phyloP scores from a whole-genome alignment of 2,329 filamentous ascomycete species.

The Beauveria sp. region DNA sequence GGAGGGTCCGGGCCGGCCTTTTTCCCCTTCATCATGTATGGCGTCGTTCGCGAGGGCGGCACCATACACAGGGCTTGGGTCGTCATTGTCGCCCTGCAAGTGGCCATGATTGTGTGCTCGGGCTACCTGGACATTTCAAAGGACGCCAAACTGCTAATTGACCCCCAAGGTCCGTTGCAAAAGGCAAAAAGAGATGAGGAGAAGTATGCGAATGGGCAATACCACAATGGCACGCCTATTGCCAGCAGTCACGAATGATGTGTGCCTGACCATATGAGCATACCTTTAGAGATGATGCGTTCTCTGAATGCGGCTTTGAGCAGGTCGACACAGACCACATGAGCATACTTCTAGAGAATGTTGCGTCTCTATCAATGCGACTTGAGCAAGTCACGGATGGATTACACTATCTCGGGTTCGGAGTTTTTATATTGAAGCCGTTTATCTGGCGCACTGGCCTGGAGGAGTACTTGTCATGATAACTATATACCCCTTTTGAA shows the following conservation, averaged over 20 bases:
- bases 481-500: neutral
- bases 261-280: neutral
- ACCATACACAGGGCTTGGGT: constrained; percentile 57
- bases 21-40: constrained; percentile 68
- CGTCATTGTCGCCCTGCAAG: constrained; percentile 49
- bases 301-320: too few species aligned
- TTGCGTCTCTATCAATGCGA: neutral
- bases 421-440: neutral
- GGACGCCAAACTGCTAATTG: constrained; percentile 40
- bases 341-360: neutral
- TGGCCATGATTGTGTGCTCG: constrained; percentile 39
- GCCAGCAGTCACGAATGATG: neutral
- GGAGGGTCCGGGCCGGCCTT: constrained; percentile 66
- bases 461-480: neutral
- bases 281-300: neutral
- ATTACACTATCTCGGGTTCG: neutral
- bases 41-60: constrained; percentile 51
- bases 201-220: neutral
- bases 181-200: neutral
- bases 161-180: constrained; percentile 15
- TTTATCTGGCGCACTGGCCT: neutral
- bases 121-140: constrained; percentile 39
- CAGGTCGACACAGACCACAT: neutral
- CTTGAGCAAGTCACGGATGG: neutral
- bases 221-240: neutral